Conservation (phyloP, 192 early-diverging fungal species). For the Funneliformis mosseae region DNA sequence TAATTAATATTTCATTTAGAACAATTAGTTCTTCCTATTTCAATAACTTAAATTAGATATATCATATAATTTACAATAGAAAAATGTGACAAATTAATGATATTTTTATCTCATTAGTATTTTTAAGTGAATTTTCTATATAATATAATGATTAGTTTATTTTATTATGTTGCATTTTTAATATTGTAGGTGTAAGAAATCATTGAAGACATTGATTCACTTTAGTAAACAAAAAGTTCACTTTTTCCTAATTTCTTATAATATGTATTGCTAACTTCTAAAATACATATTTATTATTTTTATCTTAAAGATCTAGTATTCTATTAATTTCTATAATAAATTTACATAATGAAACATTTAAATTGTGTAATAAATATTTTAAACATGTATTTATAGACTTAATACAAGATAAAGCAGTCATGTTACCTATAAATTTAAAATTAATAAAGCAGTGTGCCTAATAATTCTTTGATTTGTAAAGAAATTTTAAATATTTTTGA, state of each 20-base stretch:
- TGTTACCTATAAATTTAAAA: background rate
- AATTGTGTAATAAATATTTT: background rate
- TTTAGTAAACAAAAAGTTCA: too few species aligned
- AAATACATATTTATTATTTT: background rate
- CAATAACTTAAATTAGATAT: too few species aligned
- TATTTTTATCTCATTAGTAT: too few species aligned
- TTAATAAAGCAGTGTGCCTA: constrained; percentile 3
- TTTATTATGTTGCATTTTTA: background rate
- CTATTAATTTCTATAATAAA: background rate
- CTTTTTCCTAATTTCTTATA: background rate
- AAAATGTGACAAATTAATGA: too few species aligned
- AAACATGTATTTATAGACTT: background rate
- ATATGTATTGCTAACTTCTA: background rate
- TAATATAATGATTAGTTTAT: background rate
- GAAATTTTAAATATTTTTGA: background rate
- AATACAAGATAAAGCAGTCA: background rate
- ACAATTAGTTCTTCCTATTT: too few species aligned
- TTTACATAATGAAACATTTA: background rate
- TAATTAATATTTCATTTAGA: background rate
- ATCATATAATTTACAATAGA: too few species aligned
- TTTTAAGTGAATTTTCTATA: background rate
- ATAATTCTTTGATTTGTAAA: background rate
- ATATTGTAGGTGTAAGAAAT: background rate
- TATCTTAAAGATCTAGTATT: background rate
- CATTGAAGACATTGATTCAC: background rate